Base-by-base conservation (phyloP, 345 rosid species). In the Garcia nutans region DNA sequence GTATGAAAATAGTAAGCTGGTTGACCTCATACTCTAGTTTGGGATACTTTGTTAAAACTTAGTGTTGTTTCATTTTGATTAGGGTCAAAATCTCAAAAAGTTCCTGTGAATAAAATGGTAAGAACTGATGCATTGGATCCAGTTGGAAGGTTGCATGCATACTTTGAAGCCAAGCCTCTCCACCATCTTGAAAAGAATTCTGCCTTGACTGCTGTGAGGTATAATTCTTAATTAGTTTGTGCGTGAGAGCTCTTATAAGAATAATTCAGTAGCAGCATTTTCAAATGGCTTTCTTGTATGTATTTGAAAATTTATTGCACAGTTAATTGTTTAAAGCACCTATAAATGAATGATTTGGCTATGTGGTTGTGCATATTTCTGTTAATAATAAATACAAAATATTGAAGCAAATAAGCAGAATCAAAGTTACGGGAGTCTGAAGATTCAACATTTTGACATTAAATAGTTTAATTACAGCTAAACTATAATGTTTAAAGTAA, bases 61-160 rank as follows among this genome's bases (percentile, higher is more conserved):
- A 37, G 41, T 62, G 59, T 76, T 57, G 31, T 72, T 80, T 65
- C 78, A 55, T 65, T 75, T 74, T 49, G 31, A 19, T 56, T 78
- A 93, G 97, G 93, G 67, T 78, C 86, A 70, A 93, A 89, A 79
- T 74, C 78, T 59, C 93, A 88, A 74, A 96, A 87, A 84, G 83
- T 89, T 74, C 98, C 93, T 22, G 93, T 90, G 76, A 66, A 88
- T 80, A 93, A 89, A 85, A 89, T 89, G 90, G 97, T 96, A 59
- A 89, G 99, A 87, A 92, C 92, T 26, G 98, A 96, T 85, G 88
- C 90, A 74, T 84, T 84, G 44, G 91, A 89, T 78, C 99, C 98
- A 76, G 94, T 96, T 24, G 99, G 99, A 86, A 88, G 97, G 85
- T 76, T 96, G 89, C 92, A 90, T 83, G 92, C 96, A 66, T 96